phyloP scores from a whole-genome alignment of 495 filamentous ascomycete genomes.

The Neurospora africana region DNA sequence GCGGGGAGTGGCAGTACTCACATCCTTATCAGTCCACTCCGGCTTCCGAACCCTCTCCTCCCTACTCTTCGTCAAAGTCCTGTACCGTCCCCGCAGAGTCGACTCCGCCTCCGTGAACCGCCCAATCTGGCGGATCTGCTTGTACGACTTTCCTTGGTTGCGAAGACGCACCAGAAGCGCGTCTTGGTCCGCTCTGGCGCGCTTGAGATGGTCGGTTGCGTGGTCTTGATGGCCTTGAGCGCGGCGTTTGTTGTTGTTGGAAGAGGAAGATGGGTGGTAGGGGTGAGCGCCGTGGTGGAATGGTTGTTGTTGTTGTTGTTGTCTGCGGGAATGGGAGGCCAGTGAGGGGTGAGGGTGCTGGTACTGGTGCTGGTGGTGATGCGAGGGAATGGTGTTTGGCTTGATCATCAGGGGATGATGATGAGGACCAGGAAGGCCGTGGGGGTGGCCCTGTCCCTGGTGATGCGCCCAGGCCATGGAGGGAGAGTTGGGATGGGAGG shows the following conservation, averaged over 20 bases:
- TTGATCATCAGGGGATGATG: not conserved
- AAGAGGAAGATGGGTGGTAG: not conserved
- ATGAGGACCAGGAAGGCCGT: not conserved
- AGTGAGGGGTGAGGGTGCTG: not conserved
- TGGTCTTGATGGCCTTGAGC: not conserved
- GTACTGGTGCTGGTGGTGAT: not conserved
- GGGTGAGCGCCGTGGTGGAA: not conserved
- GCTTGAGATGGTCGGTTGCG: not conserved
- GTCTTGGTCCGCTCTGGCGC: conserved; percentile 35
- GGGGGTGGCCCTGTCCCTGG: not conserved
- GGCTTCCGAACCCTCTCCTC: conserved; percentile 68
- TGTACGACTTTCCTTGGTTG: conserved; percentile 62
- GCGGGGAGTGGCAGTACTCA: conserved; percentile 51
- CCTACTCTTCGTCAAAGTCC: conserved; percentile 69
- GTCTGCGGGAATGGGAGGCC: not conserved
- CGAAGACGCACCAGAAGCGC: conserved; percentile 55
- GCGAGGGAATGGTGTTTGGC: not conserved
- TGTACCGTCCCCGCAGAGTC: conserved; percentile 70
- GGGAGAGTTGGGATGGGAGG: not conserved
- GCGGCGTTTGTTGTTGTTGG: not conserved
- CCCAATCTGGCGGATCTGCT: conserved; percentile 58
- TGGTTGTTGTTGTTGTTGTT: not conserved
- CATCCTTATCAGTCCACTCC: conserved; percentile 65
- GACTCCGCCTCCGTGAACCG: conserved; percentile 72
- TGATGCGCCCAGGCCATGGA: not conserved